phyloP scores from a whole-genome alignment of 371 early-diverging fungal genomes.

The Coemansia sp. region DNA sequence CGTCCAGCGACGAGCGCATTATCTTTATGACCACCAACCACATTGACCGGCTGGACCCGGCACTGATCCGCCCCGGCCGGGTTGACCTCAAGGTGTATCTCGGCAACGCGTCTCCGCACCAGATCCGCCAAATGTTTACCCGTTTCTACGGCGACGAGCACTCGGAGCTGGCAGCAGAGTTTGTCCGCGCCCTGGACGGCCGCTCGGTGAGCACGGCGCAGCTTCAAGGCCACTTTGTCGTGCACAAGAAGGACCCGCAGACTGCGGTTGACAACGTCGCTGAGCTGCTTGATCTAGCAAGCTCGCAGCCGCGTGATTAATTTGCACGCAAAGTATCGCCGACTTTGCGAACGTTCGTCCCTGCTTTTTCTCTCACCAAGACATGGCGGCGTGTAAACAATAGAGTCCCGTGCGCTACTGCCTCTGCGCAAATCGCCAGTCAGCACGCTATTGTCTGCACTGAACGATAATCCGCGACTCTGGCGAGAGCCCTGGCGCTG shows the following conservation, averaged over 20 bases:
- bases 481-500: too few species aligned
- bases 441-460: too few species aligned
- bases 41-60: constrained; percentile 94
- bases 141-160: constrained; percentile 76
- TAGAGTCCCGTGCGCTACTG: too few species aligned
- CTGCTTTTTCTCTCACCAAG: too few species aligned
- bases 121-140: constrained; percentile 82
- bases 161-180: constrained; percentile 63
- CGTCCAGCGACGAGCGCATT: constrained; percentile 95
- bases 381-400: too few species aligned
- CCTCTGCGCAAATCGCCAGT: too few species aligned
- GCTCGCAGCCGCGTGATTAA: neutral
- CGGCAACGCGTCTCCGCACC: constrained; percentile 77
- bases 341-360: too few species aligned
- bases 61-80: constrained; percentile 97
- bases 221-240: constrained; percentile 95
- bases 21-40: constrained; percentile 99
- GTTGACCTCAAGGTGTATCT: constrained; percentile 93
- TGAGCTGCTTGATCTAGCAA: constrained; percentile 9
- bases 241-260: constrained; percentile 74
- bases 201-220: constrained; percentile 76
- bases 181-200: constrained; percentile 61
- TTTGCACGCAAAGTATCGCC: too few species aligned
- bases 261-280: constrained; percentile 58
- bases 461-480: too few species aligned